Evolutionary conservation across 2,329 filamentous ascomycete species (phyloP), one percentile per base, ranked within the genome.

Genomic region (Cladosporium sp.): DNA sequence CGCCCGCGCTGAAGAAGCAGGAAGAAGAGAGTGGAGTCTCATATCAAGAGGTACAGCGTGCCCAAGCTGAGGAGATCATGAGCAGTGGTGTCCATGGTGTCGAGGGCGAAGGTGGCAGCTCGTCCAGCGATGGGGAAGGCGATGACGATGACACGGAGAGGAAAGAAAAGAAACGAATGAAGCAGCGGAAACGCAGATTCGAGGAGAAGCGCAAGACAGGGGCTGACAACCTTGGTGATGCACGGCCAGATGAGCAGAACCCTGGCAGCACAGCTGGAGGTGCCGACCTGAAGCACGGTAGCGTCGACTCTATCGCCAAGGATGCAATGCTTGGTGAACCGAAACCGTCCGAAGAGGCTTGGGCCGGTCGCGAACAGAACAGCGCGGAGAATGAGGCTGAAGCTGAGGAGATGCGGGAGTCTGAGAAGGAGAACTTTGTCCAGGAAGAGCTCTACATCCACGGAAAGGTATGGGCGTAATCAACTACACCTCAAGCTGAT

Each of bases 401-500:
- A 19, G 60, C 65, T 37, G 63, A 67, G 17, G 78, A 80, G 0
- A 76, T 88, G 3, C 77, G 85, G 0, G 84, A 93, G 65, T 83
- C 84, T 1, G 94, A 97, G 73, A 88, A 92, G 59, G 83, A 88
- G 56, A 90, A 95, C 70, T 95, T 94, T 79, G 88, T 97, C 60
- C 93, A 96, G 71, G 94, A 99, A 72, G 93, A 99, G 73, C 83
- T 97, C 1, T 99, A 99, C 72, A 88, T 97, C 50, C 94, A 99
- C 73, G 89, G 86, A 28, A 99, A 97, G 76, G 81, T 97, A 50
- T 14, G 43, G n/a, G 3, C 66, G 61, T 37, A 17, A 39, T 39
- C 6, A 9, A 2, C 20, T 50, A 19, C 40, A 36, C 11, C 14
- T 19, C 3, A 37, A 4, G 22, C 36, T 15, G 2, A 9, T 6